A percentile compares a stretch with the other conserved stretches of the same genome.
These are phyloP conservation scores for Russula sp. DNA, from an alignment of 768 basidiomycete genomes.

Conservation along the genomic window DNA sequence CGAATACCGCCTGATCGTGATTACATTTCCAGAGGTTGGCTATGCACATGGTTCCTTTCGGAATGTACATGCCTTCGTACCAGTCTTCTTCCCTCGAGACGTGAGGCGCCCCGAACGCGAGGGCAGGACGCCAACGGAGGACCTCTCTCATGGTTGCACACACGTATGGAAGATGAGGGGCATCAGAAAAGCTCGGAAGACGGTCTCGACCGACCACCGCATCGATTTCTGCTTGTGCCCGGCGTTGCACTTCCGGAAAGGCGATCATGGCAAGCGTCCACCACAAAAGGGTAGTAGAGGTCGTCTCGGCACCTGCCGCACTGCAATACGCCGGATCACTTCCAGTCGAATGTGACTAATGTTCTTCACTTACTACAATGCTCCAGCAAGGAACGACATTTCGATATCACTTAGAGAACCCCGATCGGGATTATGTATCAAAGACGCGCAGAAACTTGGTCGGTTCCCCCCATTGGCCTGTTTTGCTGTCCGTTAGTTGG, in stretches of 20 bases:
- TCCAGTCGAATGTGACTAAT: background rate
- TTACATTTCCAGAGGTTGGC: conserved; percentile 30
- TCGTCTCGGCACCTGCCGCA: conserved; percentile 16
- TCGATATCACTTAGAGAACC: background rate
- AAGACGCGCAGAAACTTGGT: conserved; percentile 6
- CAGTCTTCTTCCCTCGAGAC: conserved; percentile 33
- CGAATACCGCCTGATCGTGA: conserved; percentile 17
- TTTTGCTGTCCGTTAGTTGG: background rate
- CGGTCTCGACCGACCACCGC: conserved; percentile 22
- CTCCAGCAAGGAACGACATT: background rate
- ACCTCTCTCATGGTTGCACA: conserved; percentile 26
- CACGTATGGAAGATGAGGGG: conserved; percentile 29
- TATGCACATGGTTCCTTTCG: conserved; percentile 38
- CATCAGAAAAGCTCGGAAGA: conserved; percentile 26
- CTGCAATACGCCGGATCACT: background rate
- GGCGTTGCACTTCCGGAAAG: conserved; percentile 21
- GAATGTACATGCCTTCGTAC: conserved; percentile 37
- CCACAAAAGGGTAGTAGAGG: conserved; percentile 6
- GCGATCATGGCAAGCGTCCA: conserved; percentile 24
- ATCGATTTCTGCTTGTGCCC: conserved; percentile 29
- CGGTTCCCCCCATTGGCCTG: conserved; percentile 5
- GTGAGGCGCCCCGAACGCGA: conserved; percentile 2
- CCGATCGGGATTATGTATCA: background rate
- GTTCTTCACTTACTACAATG: background rate
- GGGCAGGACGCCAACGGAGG: conserved; percentile 12